These are phyloP conservation scores for Funneliformis geosporum DNA, from an alignment of 192 early-diverging fungal species.

Conservation along the genomic window DNA sequence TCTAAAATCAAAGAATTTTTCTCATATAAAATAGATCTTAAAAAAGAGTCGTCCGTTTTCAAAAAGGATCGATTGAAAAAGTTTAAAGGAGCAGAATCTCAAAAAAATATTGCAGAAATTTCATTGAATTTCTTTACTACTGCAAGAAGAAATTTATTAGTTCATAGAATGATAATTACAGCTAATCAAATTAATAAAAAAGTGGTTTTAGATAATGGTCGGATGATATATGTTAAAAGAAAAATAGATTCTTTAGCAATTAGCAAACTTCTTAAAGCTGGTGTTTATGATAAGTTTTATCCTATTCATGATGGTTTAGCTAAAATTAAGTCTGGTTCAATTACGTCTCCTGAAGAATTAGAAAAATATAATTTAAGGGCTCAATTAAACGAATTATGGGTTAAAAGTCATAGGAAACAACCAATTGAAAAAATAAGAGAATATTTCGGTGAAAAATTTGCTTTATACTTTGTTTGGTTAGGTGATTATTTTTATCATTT, in stretches of 20 bases:
- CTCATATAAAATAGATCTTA: slow-evolving; percentile 31
- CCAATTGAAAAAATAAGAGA: slow-evolving; percentile 51
- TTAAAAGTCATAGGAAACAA: slow-evolving; percentile 39
- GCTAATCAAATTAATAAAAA: slow-evolving; percentile 31
- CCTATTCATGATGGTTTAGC: slow-evolving; percentile 62
- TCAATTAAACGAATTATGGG: slow-evolving; percentile 49
- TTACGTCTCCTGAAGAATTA: slow-evolving; percentile 31
- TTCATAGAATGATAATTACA: slow-evolving; percentile 14
- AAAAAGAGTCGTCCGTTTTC: slow-evolving; percentile 43
- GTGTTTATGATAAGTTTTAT: slow-evolving; percentile 48
- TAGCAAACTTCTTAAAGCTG: slow-evolving; percentile 44
- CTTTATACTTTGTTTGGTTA: slow-evolving; percentile 70
- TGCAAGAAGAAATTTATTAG: slow-evolving; percentile 36
- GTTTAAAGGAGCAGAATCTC: slow-evolving; percentile 39
- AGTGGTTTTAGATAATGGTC: slow-evolving; percentile 35
- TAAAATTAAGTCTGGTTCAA: slow-evolving; percentile 34
- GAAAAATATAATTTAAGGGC: slow-evolving; percentile 37
- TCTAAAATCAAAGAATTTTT: slow-evolving; percentile 16
- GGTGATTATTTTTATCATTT: slow-evolving; percentile 34
- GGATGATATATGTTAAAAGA: slow-evolving; percentile 27
- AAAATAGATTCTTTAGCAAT: slow-evolving; percentile 44
- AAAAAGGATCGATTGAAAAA: slow-evolving; percentile 38
- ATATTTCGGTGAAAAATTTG: slow-evolving; percentile 75
- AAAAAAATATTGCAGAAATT: slow-evolving; percentile 41
- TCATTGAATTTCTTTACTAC: slow-evolving; percentile 41